Evolutionary conservation across 176 grass and related monocot genomes (phyloP).

Genomic region (Chrysopogon serrulatus): DNA sequence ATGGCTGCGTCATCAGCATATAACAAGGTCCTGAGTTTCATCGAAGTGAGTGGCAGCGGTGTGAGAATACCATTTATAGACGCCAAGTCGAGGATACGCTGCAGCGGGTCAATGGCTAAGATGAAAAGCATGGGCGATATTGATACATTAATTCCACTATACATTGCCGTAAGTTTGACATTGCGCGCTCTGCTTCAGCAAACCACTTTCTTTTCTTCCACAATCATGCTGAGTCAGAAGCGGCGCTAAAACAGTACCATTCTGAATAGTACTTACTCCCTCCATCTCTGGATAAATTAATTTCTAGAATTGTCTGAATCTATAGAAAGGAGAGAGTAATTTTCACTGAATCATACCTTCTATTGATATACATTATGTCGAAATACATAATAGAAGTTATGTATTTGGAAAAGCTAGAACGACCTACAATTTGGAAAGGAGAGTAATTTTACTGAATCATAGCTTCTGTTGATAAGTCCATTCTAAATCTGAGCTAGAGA

Average conservation of each 20-base stretch:
- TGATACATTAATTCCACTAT: neutral
- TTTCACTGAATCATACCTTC: too few species aligned
- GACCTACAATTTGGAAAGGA: neutral
- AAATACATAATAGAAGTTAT: neutral
- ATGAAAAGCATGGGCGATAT: too few species aligned
- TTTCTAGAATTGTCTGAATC: neutral
- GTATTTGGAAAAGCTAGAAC: neutral
- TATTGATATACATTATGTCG: neutral
- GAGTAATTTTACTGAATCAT: neutral
- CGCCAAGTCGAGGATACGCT: too few species aligned
- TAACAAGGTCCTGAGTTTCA: too few species aligned
- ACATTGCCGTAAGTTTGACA: neutral
- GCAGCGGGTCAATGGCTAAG: too few species aligned
- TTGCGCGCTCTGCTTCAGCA: neutral
- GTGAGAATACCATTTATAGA: too few species aligned
- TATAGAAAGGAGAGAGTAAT: too few species aligned
- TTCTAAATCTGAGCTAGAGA: slow-evolving; percentile 1
- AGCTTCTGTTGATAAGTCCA: neutral
- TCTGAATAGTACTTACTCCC: neutral
- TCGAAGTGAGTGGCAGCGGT: too few species aligned
- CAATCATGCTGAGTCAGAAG: neutral
- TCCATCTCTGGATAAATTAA: neutral
- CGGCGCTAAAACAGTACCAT: neutral
- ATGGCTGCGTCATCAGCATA: too few species aligned
- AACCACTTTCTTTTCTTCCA: neutral